Percentiles rank a stretch among this genome's conserved stretches.
phyloP scores from a whole-genome alignment of 2,329 filamentous ascomycete genomes.

The Xylariaceae sp. region DNA sequence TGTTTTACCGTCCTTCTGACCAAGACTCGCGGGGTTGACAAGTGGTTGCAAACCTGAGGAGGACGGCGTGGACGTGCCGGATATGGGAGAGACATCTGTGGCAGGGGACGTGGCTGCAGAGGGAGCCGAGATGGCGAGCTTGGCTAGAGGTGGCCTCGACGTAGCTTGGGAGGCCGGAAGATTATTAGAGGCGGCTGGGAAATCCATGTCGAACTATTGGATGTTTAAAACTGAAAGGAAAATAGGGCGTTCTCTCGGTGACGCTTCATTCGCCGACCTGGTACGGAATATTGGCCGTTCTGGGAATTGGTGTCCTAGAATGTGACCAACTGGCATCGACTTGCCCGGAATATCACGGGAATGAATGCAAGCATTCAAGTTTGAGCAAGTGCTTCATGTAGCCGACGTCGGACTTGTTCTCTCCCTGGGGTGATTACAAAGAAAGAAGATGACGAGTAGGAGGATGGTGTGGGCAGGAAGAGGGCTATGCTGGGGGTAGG shows the following conservation, averaged over 20 bases:
- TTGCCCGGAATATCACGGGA: background rate
- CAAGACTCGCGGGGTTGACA: conserved; percentile 26
- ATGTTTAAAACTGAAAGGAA: background rate
- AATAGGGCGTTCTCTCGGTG: background rate
- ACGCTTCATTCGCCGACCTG: background rate
- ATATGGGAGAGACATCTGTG: conserved; percentile 27
- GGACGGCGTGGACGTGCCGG: conserved; percentile 27
- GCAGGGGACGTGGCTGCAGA: conserved; percentile 28
- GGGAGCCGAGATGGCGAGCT: conserved; percentile 29
- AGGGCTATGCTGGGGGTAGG: background rate
- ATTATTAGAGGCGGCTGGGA: conserved; percentile 19
- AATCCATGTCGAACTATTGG: conserved; percentile 21
- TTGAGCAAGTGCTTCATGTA: background rate
- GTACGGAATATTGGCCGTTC: background rate
- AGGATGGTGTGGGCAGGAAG: background rate
- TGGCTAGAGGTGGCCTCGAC: conserved; percentile 24
- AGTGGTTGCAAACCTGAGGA: conserved; percentile 25
- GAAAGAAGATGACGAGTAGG: background rate
- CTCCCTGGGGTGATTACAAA: background rate
- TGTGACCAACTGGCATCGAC: background rate
- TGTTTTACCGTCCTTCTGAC: conserved; percentile 38
- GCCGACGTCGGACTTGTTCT: background rate
- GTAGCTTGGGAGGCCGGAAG: conserved; percentile 16
- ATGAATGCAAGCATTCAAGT: background rate
- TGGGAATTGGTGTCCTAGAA: background rate